These are phyloP conservation scores for Letharia columbiana DNA, from an alignment of 495 filamentous ascomycete species.

Conservation along the genomic window DNA sequence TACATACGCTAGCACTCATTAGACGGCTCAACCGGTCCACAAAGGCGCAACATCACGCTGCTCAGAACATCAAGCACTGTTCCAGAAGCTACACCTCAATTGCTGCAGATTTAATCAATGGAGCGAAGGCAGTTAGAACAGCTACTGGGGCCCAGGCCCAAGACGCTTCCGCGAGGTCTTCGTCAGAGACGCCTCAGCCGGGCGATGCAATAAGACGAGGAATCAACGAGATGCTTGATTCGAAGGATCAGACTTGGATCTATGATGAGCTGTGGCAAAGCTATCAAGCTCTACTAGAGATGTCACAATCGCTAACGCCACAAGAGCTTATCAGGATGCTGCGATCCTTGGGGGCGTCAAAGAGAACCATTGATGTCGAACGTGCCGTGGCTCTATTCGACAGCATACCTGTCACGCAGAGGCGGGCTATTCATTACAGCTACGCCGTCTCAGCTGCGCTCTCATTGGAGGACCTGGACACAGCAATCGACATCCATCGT, in stretches of 20 bases:
- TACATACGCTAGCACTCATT: slow-evolving; percentile 41
- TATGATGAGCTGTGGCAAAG: slow-evolving; percentile 29
- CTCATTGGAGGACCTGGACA: slow-evolving; percentile 26
- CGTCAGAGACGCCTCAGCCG: slow-evolving; percentile 4
- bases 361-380: slow-evolving; percentile 30
- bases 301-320: slow-evolving; percentile 13
- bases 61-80: slow-evolving; percentile 25
- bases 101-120: slow-evolving; percentile 19
- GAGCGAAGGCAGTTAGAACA: slow-evolving; percentile 1
- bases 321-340: slow-evolving; percentile 29
- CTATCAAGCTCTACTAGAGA: slow-evolving; percentile 25
- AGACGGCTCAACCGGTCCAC: slow-evolving; percentile 28
- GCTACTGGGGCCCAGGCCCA: background rate
- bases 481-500: slow-evolving; percentile 30
- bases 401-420: slow-evolving; percentile 28
- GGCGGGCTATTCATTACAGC: slow-evolving; percentile 34
- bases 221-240: slow-evolving; percentile 22
- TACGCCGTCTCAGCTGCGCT: slow-evolving; percentile 29
- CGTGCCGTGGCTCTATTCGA: slow-evolving; percentile 38
- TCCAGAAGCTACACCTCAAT: slow-evolving; percentile 30
- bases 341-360: slow-evolving; percentile 34
- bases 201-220: slow-evolving; percentile 2
- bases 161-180: background rate
- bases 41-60: slow-evolving; percentile 16
- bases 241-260: slow-evolving; percentile 17